Conservation (phyloP, 768 basidiomycete genomes). For the Mycena albidolilacea region DNA sequence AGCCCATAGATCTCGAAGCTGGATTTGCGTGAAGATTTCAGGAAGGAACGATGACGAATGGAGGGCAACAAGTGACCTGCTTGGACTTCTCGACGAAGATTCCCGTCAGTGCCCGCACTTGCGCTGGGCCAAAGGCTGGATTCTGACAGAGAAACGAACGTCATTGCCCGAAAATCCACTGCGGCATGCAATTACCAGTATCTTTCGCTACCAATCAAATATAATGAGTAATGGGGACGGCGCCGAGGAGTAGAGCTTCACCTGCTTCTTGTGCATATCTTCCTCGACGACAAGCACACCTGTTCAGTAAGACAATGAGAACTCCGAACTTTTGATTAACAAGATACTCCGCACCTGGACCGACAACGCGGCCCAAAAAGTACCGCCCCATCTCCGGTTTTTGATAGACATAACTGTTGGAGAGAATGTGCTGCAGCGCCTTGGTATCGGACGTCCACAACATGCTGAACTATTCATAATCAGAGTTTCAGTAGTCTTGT, state of each 20-base stretch:
- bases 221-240: background rate
- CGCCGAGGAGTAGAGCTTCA: background rate
- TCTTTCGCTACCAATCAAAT: conserved; percentile 40
- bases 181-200: conserved; percentile 38
- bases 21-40: background rate
- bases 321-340: no score
- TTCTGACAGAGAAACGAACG: conserved; percentile 46
- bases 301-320: no score
- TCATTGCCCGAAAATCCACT: background rate
- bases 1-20: conserved; percentile 55
- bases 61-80: conserved; percentile 40
- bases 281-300: conserved; percentile 52
- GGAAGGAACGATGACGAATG: background rate
- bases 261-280: conserved; percentile 44
- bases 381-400: conserved; percentile 53
- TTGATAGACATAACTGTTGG: conserved; percentile 58
- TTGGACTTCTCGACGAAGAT: conserved; percentile 59
- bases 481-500: background rate
- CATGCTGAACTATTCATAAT: conserved; percentile 42
- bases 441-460: conserved; percentile 64
- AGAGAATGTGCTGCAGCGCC: conserved; percentile 66
- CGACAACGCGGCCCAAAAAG: conserved; percentile 47
- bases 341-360: conserved; percentile 19
- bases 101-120: conserved; percentile 57
- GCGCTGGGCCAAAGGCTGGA: conserved; percentile 62